These are phyloP conservation scores for Spathaspora arborariae DNA, from an alignment of 805 yeast species.

Conservation along the genomic window DNA sequence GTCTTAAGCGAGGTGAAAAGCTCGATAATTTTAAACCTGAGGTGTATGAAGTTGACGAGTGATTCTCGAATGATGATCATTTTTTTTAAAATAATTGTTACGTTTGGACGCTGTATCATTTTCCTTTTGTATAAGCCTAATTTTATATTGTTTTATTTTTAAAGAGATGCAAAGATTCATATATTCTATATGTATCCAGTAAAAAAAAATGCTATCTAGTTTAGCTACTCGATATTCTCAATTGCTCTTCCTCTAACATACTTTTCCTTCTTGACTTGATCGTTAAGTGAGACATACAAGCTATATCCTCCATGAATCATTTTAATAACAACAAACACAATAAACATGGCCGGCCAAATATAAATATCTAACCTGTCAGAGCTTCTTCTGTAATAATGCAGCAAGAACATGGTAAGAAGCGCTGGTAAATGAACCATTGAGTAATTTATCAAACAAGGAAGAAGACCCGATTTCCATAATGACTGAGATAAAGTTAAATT, in stretches of 20 bases:
- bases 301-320: conserved; percentile 7
- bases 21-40: not conserved
- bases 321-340: conserved; percentile 10
- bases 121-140: not conserved
- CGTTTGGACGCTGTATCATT: not conserved
- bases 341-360: conserved; percentile 11
- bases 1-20: conserved; percentile 2
- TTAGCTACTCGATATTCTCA: conserved; percentile 28
- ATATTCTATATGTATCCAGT: not conserved
- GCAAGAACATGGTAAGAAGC: not conserved
- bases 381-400: conserved; percentile 3
- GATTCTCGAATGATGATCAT: not conserved
- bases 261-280: conserved; percentile 53
- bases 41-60: not conserved
- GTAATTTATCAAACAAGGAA: conserved; percentile 12
- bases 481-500: not conserved
- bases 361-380: conserved; percentile 2
- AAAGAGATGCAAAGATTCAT: not conserved
- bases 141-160: not conserved
- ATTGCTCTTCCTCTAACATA: conserved; percentile 56
- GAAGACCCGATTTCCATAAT: conserved; percentile 10
- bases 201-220: not conserved
- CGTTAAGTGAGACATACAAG: conserved; percentile 23
- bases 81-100: not conserved
- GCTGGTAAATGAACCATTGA: conserved; percentile 12